Evolutionary conservation across 2,329 filamentous ascomycete genomes (phyloP), one percentile per base, ranked within the genome.

Genomic region (Cladophialophora exuberans): DNA sequence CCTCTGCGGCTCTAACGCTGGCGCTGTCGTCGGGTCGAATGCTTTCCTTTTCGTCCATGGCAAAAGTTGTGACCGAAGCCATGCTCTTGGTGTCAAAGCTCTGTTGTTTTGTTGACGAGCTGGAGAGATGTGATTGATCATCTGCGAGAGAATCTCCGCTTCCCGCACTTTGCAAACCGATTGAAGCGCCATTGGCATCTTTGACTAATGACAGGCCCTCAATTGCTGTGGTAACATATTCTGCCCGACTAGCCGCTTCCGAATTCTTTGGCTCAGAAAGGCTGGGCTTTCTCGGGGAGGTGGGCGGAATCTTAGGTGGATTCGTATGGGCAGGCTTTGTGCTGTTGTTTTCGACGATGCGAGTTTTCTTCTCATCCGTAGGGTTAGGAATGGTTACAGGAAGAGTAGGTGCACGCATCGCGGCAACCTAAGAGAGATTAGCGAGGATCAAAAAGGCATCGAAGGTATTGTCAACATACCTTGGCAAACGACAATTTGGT

Each of bases 31-130:
- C 93, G 6, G 93, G 93, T 10, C 92, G 87, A 50, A 97, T 79
- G 4, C 92, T 97, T 70, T 97, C 93, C 70, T 97, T 97, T 72
- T 97, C 93, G 66, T 97, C 93, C 68, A 97, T 78, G n/a, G 90
- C 91, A 73, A 96, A 97, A 0, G 93, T 97, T 3, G 90, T 96
- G 13, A 90, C 90, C 22, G 93, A 97, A 3, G 90, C 90, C 65
- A 95, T 89, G 70, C 92, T 97, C 75, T 97, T 97, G 44, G 89
- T 91, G 70, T 97, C 93, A 35, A 96, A 79, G 68, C 91, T 97
- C 30, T 90, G 88, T 47, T 90, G 89, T 72, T 97, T 97, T 2
- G 86, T 91, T 33, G 83, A 85, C 41, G 79, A 82, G 61, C 76
- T 81, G 13, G 82, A 85, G 13, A 77, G 66, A 56, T 78, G 75